Conservation (phyloP, 2,329 filamentous ascomycete genomes). For the Fusarium longipes region DNA sequence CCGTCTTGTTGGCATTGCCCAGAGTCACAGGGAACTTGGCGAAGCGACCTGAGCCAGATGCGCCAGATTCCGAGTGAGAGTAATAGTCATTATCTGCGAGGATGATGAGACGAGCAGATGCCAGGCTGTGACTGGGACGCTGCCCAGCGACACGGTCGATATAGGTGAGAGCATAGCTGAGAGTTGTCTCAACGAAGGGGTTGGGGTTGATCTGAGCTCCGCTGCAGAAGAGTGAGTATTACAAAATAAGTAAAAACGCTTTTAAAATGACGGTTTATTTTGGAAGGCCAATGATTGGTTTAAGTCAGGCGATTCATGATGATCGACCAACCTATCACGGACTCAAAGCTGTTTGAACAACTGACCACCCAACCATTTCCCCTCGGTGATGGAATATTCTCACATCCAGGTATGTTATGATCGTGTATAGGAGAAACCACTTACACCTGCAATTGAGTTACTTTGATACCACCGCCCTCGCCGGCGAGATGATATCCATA, state of each 20-base stretch:
- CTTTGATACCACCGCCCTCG: slow-evolving; percentile 81
- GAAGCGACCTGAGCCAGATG: slow-evolving; percentile 66
- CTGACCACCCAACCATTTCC: background rate
- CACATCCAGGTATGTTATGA: background rate
- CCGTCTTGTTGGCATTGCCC: slow-evolving; percentile 88
- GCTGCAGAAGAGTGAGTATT: slow-evolving; percentile 50
- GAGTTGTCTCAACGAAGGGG: slow-evolving; percentile 90
- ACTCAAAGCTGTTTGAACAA: background rate
- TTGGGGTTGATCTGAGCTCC: slow-evolving; percentile 67
- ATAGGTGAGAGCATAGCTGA: slow-evolving; percentile 89
- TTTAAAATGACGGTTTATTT: background rate
- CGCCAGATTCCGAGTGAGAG: slow-evolving; percentile 65
- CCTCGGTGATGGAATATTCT: background rate
- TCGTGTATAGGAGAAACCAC: slow-evolving; percentile 51
- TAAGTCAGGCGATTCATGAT: slow-evolving; percentile 6
- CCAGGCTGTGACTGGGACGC: slow-evolving; percentile 63
- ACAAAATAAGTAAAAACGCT: background rate
- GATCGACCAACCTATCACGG: slow-evolving; percentile 7
- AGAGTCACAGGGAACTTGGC: slow-evolving; percentile 81
- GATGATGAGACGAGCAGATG: slow-evolving; percentile 81
- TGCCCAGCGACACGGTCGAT: slow-evolving; percentile 61
- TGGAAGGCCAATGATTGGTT: background rate
- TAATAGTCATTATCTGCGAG: slow-evolving; percentile 98
- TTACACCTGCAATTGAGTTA: slow-evolving; percentile 83
- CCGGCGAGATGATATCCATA: slow-evolving; percentile 80